phyloP scores from a whole-genome alignment of 495 filamentous ascomycete species.

The Penicillium paradoxum region DNA sequence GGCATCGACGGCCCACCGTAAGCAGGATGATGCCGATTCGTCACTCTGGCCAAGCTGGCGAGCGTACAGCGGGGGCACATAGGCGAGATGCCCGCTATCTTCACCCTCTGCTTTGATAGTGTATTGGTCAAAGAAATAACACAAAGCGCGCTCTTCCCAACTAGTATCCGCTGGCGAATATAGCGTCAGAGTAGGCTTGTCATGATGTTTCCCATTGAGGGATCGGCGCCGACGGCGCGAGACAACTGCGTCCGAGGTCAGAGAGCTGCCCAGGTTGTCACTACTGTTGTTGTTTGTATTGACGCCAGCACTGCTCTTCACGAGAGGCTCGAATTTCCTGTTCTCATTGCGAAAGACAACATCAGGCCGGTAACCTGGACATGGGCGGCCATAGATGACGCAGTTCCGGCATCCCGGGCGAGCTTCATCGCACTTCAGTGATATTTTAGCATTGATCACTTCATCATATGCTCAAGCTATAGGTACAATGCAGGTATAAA shows the following conservation, averaged over 20 bases:
- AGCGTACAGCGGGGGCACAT: slow-evolving; percentile 34
- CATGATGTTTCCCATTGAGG: neutral
- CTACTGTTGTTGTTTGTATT: slow-evolving; percentile 2
- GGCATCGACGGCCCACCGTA: slow-evolving; percentile 39
- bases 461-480: neutral
- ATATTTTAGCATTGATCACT: slow-evolving; percentile 13
- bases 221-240: neutral
- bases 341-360: slow-evolving; percentile 41
- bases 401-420: slow-evolving; percentile 41
- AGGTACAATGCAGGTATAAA: slow-evolving; percentile 2
- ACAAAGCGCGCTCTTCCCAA: slow-evolving; percentile 39
- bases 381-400: slow-evolving; percentile 35
- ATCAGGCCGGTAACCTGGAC: slow-evolving; percentile 40
- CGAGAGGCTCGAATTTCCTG: slow-evolving; percentile 25
- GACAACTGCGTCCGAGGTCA: neutral
- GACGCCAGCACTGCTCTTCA: slow-evolving; percentile 17
- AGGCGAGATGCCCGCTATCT: slow-evolving; percentile 32
- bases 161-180: slow-evolving; percentile 28
- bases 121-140: slow-evolving; percentile 45
- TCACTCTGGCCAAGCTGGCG: slow-evolving; percentile 15
- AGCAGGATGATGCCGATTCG: slow-evolving; percentile 22
- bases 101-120: slow-evolving; percentile 21
- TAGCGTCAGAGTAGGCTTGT: slow-evolving; percentile 10
- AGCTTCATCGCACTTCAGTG: slow-evolving; percentile 40
- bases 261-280: neutral